These are phyloP conservation scores for Ceratocystis cacaofunesta DNA, from an alignment of 2,329 filamentous ascomycete genomes.

Conservation along the genomic window DNA sequence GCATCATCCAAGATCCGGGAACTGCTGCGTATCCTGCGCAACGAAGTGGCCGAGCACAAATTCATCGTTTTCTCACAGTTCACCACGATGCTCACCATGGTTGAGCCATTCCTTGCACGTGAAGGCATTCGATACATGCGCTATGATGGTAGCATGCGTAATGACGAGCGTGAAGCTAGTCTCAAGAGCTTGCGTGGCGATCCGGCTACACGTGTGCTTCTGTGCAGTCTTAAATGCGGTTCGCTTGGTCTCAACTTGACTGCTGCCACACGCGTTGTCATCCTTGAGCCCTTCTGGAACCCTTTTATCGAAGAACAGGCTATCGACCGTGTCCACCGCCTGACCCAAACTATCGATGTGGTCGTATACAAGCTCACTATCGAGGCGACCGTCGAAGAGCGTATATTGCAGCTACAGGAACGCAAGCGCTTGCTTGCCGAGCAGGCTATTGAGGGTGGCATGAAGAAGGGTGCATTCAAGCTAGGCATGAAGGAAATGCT, in stretches of 20 bases:
- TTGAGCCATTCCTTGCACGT: slow-evolving; percentile 74
- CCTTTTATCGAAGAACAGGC: slow-evolving; percentile 98
- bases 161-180: slow-evolving; percentile 79
- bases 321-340: slow-evolving; percentile 94
- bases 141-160: slow-evolving; percentile 91
- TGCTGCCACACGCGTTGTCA: slow-evolving; percentile 81
- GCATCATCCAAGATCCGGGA: slow-evolving; percentile 86
- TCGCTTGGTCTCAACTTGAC: slow-evolving; percentile 88
- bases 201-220: slow-evolving; percentile 59
- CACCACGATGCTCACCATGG: slow-evolving; percentile 91
- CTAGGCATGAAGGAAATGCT: slow-evolving; percentile 88
- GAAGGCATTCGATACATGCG: slow-evolving; percentile 66
- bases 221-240: slow-evolving; percentile 90
- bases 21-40: slow-evolving; percentile 63
- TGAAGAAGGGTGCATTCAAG: slow-evolving; percentile 61
- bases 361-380: slow-evolving; percentile 91
- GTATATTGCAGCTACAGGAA: slow-evolving; percentile 86
- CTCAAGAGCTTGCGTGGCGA: slow-evolving; percentile 63
- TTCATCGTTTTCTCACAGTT: slow-evolving; percentile 99
- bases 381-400: slow-evolving; percentile 72
- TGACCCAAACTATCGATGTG: slow-evolving; percentile 90
- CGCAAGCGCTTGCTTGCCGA: slow-evolving; percentile 87
- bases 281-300: slow-evolving; percentile 98
- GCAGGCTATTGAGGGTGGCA: slow-evolving; percentile 71
- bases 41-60: slow-evolving; percentile 71